phyloP scores from a whole-genome alignment of 352 stramenopile species.

The Globisporangium irregulare region DNA sequence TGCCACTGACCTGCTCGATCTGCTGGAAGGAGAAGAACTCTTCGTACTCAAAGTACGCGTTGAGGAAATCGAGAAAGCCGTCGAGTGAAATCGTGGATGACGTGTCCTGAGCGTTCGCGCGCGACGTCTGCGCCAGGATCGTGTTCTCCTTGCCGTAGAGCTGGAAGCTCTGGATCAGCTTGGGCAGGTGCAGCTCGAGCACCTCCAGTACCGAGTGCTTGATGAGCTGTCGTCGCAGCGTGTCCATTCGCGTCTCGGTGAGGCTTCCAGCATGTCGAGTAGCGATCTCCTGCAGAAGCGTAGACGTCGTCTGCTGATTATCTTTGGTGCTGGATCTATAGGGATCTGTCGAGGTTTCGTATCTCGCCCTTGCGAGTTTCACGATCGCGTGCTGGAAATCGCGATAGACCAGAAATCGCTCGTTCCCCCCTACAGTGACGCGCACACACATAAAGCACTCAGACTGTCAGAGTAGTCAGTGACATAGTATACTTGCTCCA shows the following conservation, averaged over 20 bases:
- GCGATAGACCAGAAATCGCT: constrained; percentile 47
- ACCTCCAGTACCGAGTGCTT: constrained; percentile 44
- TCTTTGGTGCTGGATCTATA: constrained; percentile 13
- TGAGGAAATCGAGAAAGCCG: constrained; percentile 76
- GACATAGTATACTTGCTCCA: neutral
- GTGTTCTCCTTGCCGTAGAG: constrained; percentile 42
- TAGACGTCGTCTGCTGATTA: constrained; percentile 19
- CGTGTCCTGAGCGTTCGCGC: constrained; percentile 18
- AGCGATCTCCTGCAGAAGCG: constrained; percentile 35
- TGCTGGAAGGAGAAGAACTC: constrained; percentile 59
- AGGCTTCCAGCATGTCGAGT: neutral
- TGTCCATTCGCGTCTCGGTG: constrained; percentile 28
- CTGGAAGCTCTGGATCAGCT: constrained; percentile 57
- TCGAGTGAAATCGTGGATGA: constrained; percentile 50
- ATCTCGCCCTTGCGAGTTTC: constrained; percentile 28
- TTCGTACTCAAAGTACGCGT: constrained; percentile 77
- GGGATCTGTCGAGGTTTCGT: neutral
- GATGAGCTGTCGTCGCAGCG: constrained; percentile 43
- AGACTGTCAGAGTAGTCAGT: neutral
- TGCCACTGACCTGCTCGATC: constrained; percentile 26
- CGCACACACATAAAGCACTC: neutral
- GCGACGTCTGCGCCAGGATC: constrained; percentile 10
- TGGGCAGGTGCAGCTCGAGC: constrained; percentile 40
- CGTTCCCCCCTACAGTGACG: constrained; percentile 26
- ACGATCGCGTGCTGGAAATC: constrained; percentile 57